Base-by-base conservation (phyloP, 148 eudicot genomes). In the Fagopyrum tataricum region DNA sequence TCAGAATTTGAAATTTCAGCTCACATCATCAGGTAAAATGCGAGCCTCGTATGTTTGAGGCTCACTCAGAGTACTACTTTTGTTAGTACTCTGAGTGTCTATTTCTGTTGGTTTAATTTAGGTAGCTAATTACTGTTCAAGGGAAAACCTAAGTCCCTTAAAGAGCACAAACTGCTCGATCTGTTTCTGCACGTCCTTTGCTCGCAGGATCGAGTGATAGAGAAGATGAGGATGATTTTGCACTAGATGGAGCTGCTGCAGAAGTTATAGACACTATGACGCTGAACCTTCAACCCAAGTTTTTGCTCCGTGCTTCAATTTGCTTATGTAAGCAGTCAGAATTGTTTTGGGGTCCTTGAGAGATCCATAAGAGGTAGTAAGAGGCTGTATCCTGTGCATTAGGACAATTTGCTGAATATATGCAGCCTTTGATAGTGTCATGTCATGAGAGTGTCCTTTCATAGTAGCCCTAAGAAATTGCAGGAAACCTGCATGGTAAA, bases 191-290 rank as follows among this genome's bases (percentile, higher is more conserved):
- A 91, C 78, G 96, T 75, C 90, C 93, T 23, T 79, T 94, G 79
- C 97, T 94, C 77, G 90, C 93, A 4, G 96, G 91, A 58, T 86
- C 98, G 53, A 79, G 91, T 69, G 76, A 88, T 53, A 77, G 69
- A 74, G 89, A 88, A 82, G 90, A 82, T 43, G 98, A 89, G 58
- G 98, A 93, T 76, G 98, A 94, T 79, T 91, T 94, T 55, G 86
- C 97, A 76, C 86, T 96, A 15, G 98, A 91, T 81, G 87, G 98
- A 59, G 97, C 97, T 73, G 93, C 96, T 72, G 97, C 98, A 11
- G 98, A 94, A 83, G 98, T 94, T 79, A 89, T 94, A 76, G 98
- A 94, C 75, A 94, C 97, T 51, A 86, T 94, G 98, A 95, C 98
- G 56, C 52, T 91, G 75, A 91, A 83, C 81, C 86, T 91, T 77